Evolutionary conservation across 441 rosid genomes (phyloP).

Genomic region (Metrosideros polymorpha): DNA sequence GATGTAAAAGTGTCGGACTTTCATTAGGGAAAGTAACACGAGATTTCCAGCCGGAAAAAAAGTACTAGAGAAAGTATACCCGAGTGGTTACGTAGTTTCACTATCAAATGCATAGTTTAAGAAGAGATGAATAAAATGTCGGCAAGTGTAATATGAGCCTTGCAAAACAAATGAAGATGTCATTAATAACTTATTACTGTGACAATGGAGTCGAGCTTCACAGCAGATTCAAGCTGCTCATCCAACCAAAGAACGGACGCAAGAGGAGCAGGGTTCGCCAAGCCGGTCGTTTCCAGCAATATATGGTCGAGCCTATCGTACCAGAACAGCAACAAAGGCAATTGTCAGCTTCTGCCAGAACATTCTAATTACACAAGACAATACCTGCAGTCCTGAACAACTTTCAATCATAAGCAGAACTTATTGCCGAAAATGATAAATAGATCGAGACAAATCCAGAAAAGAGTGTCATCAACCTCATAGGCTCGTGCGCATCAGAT

Average conservation of each 20-base stretch:
- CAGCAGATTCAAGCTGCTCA: slow-evolving; percentile 80
- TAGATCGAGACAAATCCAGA: neutral
- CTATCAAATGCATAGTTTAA: neutral
- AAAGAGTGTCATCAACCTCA: neutral
- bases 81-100: neutral
- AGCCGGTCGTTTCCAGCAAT: slow-evolving; percentile 86
- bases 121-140: neutral
- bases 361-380: neutral
- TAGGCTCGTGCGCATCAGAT: neutral
- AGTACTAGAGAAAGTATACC: neutral
- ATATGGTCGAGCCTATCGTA: slow-evolving; percentile 77
- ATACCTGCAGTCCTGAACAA: neutral
- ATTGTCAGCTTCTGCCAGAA: neutral
- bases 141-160: neutral
- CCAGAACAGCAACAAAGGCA: slow-evolving; percentile 2
- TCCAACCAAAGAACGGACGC: slow-evolving; percentile 97
- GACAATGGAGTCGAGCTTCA: slow-evolving; percentile 86
- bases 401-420: neutral
- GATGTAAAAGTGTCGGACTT: neutral
- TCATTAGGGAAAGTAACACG: neutral
- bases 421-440: neutral
- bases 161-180: neutral
- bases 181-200: slow-evolving; percentile 32
- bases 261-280: slow-evolving; percentile 93
- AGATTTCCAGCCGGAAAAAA: neutral